Conservation (phyloP, 2,329 filamentous ascomycete genomes). For the Ceratocystiopsis sp. region DNA sequence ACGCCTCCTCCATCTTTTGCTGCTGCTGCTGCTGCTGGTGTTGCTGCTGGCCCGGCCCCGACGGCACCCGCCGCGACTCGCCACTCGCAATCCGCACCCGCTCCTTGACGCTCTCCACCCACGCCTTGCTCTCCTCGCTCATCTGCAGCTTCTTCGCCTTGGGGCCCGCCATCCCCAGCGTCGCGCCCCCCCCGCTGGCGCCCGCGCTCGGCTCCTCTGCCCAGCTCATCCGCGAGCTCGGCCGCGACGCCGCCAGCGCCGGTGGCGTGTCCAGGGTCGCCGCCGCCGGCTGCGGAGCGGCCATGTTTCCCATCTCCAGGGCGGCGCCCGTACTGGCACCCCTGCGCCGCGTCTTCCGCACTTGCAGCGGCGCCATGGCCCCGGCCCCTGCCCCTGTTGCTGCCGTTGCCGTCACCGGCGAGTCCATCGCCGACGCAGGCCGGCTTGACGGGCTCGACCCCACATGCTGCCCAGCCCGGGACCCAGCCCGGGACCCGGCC, state of each 20-base stretch:
- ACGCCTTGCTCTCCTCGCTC: constrained; percentile 57
- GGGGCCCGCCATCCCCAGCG: constrained; percentile 55
- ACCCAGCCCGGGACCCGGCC: too few relatives aligned
- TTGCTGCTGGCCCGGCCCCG: too few relatives aligned
- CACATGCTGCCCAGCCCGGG: constrained; percentile 7
- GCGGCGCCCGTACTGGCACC: neutral
- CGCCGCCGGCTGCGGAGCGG: constrained; percentile 12
- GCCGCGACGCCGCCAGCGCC: constrained; percentile 30
- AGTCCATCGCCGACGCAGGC: constrained; percentile 19
- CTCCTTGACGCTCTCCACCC: constrained; percentile 72
- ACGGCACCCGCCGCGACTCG: constrained; percentile 24
- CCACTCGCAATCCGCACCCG: constrained; percentile 57
- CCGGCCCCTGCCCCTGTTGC: constrained; percentile 20
- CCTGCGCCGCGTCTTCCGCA: constrained; percentile 34
- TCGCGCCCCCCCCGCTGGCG: constrained; percentile 6
- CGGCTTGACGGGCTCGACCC: constrained; percentile 19
- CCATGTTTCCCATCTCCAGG: neutral
- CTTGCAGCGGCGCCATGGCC: constrained; percentile 30
- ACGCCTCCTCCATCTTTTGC: constrained; percentile 22
- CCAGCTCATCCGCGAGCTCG: constrained; percentile 38
- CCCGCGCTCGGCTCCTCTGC: constrained; percentile 25
- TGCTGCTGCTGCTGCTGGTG: too few relatives aligned
- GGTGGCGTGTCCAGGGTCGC: constrained; percentile 25
- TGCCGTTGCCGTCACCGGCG: constrained; percentile 19
- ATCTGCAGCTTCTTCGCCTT: constrained; percentile 46